A percentile compares a stretch with the other conserved stretches of the same genome.
Conservation (phyloP, 2,329 filamentous ascomycete species). For the Elsinoe perseae region DNA sequence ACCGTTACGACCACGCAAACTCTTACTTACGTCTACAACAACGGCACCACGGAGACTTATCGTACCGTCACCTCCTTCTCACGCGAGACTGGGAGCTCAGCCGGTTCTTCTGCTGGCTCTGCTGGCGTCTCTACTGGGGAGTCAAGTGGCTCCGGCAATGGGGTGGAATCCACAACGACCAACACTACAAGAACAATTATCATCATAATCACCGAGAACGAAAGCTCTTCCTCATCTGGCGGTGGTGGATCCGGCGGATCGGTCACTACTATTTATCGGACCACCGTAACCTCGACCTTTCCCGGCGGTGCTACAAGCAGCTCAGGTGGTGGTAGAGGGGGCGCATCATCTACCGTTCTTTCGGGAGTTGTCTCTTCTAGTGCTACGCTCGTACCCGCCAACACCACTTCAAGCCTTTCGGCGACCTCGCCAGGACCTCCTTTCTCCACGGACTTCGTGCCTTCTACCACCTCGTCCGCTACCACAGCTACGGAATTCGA, state of each 20-base stretch:
- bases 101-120: slow-evolving; percentile 6
- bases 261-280: slow-evolving; percentile 3
- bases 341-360: not conserved
- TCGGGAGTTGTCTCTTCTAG: slow-evolving; percentile 6
- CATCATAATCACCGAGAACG: slow-evolving; percentile 9
- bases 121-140: slow-evolving; percentile 12
- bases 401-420: slow-evolving; percentile 7
- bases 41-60: slow-evolving; percentile 1
- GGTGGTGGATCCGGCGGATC: not conserved
- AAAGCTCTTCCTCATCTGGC: not conserved
- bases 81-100: not conserved
- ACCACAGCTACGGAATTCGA: not conserved
- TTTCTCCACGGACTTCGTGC: slow-evolving; percentile 3
- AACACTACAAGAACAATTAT: slow-evolving; percentile 14
- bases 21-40: slow-evolving; percentile 11
- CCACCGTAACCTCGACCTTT: not conserved
- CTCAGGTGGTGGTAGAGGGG: not conserved
- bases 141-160: not conserved
- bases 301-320: slow-evolving; percentile 1
- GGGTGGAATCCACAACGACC: not conserved
- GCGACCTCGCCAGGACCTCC: too few relatives aligned
- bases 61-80: not conserved
- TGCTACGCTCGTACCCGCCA: not conserved
- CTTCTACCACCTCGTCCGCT: slow-evolving; percentile 12
- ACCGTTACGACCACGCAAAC: not conserved